Evolutionary conservation across 345 rosid genomes (phyloP).

Genomic region (Pistacia vera): DNA sequence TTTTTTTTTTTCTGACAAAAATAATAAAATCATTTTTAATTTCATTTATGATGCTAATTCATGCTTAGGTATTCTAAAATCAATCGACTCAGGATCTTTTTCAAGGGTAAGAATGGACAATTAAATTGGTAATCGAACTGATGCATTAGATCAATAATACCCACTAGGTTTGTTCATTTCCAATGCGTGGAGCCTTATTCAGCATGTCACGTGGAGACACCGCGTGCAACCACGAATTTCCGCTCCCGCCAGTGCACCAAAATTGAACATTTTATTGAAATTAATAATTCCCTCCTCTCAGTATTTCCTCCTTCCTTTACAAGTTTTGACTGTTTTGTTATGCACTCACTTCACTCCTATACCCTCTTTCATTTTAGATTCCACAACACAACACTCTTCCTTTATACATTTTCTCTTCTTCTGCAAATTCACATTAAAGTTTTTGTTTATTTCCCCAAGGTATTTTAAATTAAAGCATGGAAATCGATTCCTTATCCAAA

Average conservation of each 20-base stretch:
- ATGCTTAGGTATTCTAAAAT: too few relatives aligned
- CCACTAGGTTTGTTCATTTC: too few relatives aligned
- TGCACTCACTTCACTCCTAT: constrained; percentile 4
- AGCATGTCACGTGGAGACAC: constrained; percentile 26
- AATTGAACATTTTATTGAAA: constrained; percentile 17
- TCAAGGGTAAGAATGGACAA: too few relatives aligned
- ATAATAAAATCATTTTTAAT: too few relatives aligned
- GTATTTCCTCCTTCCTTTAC: constrained; percentile 35
- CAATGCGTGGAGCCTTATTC: not conserved
- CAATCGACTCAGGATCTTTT: too few relatives aligned
- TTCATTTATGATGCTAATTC: too few relatives aligned
- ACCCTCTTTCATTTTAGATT: constrained; percentile 10
- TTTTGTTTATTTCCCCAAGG: constrained; percentile 5
- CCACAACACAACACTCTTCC: not conserved
- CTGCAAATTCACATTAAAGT: not conserved
- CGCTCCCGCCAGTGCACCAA: constrained; percentile 41
- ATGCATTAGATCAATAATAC: too few relatives aligned
- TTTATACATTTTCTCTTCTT: not conserved
- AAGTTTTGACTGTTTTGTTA: constrained; percentile 18
- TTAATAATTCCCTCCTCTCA: constrained; percentile 17
- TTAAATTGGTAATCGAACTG: too few relatives aligned
- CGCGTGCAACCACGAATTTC: constrained; percentile 6
- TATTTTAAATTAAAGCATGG: constrained; percentile 32
- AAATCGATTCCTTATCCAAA: constrained; percentile 34
- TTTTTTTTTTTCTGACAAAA: too few relatives aligned